Conservation (phyloP, 225 moss, liverwort and hornwort species). For the Bryoerythrophyllum caledonicum region DNA sequence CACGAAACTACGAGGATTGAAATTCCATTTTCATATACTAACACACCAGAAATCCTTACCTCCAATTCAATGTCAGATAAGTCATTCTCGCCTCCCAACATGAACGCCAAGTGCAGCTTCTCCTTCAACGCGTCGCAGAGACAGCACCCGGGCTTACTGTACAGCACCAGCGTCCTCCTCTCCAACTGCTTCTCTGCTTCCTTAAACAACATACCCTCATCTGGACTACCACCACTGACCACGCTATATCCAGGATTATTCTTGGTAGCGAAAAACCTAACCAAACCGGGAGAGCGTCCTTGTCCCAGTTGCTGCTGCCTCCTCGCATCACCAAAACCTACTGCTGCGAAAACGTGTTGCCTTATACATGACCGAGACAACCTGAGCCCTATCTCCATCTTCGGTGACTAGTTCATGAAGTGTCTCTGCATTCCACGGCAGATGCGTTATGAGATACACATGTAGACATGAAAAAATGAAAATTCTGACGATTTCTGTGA, state of each 20-base stretch:
- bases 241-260: conserved; percentile 40
- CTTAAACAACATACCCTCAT: conserved; percentile 28
- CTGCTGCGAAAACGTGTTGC: conserved; percentile 21
- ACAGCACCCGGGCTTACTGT: conserved; percentile 93
- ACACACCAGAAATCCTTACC: conserved; percentile 31
- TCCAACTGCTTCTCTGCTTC: conserved; percentile 28
- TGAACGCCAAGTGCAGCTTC: conserved; percentile 60
- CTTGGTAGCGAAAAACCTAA: conserved; percentile 18
- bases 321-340: conserved; percentile 6
- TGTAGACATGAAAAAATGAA: background rate
- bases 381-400: conserved; percentile 44
- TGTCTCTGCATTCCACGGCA: background rate
- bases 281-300: background rate
- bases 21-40: too few species aligned
- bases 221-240: conserved; percentile 21
- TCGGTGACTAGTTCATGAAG: background rate
- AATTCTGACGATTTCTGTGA: background rate
- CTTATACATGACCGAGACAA: conserved; percentile 35
- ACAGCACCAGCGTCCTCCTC: conserved; percentile 61
- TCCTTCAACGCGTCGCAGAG: conserved; percentile 93
- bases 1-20: too few species aligned
- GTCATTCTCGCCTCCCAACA: conserved; percentile 35
- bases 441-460: background rate
- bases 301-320: background rate
- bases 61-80: conserved; percentile 62